Evolutionary conservation across 2,329 filamentous ascomycete genomes (phyloP).

Genomic region (Mycosphaerella sp.): DNA sequence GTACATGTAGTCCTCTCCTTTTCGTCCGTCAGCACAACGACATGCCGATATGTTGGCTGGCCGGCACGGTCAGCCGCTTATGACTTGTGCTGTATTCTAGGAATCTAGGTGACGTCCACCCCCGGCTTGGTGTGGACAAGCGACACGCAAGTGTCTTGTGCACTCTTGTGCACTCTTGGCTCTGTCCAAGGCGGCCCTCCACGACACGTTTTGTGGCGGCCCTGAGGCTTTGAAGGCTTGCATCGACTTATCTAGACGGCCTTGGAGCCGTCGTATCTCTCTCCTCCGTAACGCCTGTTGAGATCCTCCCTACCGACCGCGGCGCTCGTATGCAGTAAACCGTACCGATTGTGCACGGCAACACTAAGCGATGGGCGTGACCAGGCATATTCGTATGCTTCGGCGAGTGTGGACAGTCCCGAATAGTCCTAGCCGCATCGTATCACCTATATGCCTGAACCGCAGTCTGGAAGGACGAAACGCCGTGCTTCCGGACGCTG

Average conservation of each 20-base stretch:
- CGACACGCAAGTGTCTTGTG: constrained; percentile 18
- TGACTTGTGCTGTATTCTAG: constrained; percentile 6
- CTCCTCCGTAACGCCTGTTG: background rate
- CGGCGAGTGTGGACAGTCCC: background rate
- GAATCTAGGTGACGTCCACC: constrained; percentile 6
- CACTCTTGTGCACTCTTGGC: constrained; percentile 20
- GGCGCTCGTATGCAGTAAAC: background rate
- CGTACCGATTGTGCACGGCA: background rate
- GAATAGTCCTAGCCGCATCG: background rate
- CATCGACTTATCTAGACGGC: constrained; percentile 11
- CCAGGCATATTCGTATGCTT: background rate
- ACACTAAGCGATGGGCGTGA: constrained; percentile 3
- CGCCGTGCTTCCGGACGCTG: constrained; percentile 2
- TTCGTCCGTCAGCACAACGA: constrained; percentile 5
- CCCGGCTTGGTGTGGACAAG: constrained; percentile 15
- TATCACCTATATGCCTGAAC: too few relatives aligned
- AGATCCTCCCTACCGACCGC: constrained; percentile 10
- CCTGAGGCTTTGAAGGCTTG: constrained; percentile 10
- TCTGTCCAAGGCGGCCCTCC: constrained; percentile 5
- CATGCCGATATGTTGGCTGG: constrained; percentile 12
- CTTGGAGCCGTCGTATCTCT: constrained; percentile 1
- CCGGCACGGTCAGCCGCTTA: constrained; percentile 11
- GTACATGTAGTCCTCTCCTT: too few relatives aligned
- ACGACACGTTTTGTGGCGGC: constrained; percentile 18
- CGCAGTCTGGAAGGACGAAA: background rate